phyloP scores from a whole-genome alignment of 441 rosid genomes.

The Gossypium schwendimanii region DNA sequence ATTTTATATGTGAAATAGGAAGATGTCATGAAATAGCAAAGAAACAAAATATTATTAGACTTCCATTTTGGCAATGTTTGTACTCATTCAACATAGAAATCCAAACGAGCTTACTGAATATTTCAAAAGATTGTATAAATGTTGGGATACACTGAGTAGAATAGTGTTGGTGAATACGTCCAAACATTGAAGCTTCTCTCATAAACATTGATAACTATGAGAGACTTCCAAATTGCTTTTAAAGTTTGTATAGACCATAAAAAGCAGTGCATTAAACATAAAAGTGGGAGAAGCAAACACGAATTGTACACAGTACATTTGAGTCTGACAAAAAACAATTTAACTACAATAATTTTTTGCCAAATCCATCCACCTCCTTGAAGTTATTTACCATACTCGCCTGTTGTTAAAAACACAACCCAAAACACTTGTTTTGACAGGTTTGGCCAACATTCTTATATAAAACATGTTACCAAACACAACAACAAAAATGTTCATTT shows the following conservation, averaged over 20 bases:
- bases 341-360: not conserved
- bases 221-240: not conserved
- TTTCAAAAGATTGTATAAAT: not conserved
- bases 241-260: not conserved
- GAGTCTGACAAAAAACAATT: not conserved
- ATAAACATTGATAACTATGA: not conserved
- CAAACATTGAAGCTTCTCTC: not conserved
- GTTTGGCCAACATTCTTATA: not conserved
- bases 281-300: not conserved
- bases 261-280: not conserved
- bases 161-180: not conserved
- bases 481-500: not conserved
- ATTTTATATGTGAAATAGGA: not conserved
- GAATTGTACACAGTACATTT: not conserved
- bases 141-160: not conserved
- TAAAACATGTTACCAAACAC: not conserved
- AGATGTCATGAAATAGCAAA: not conserved
- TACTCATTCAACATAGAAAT: not conserved
- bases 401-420: not conserved
- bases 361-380: not conserved
- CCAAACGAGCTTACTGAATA: not conserved
- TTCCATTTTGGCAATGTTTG: not conserved
- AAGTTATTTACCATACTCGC: not conserved
- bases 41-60: not conserved
- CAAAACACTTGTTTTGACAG: not conserved